Evolutionary conservation across 441 rosid genomes (phyloP), one percentile per base, ranked within the genome.

Genomic region (Aleurites moluccanus): DNA sequence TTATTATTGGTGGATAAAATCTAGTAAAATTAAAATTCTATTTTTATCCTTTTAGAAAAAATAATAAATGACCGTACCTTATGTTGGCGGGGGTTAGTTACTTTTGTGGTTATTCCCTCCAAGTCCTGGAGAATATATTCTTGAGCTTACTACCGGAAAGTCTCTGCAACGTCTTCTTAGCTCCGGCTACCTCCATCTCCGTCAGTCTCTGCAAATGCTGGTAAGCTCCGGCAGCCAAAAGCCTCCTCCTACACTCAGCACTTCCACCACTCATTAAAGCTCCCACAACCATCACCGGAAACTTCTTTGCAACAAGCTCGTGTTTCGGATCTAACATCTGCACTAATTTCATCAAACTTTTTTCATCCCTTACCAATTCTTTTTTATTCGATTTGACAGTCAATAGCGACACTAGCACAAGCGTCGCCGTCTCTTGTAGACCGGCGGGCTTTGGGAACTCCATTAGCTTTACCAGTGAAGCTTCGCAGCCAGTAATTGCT

Each of bases 401-500:
- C 69, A 92, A 76, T 64, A 92, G 69, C 1, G 89, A 80, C 20
- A 84, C 81, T 40, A 83, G 75, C 3, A 92, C 92, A 44, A 78
- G 77, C 6, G 90, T 73, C 42, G 92, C 91, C 38, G 86, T 80
- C 47, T 92, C 97, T 64, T 90, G 92, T 76, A 92, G 47, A 35
- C 94, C 92, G 52, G 81, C 91, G n/a, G 96, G 92, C 86, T 92
- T 92, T 2, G 91, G 89, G 35, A 82, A 84, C 70, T 88, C 94
- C 86, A 89, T 90, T 60, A 92, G 69, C 81, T 82, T 82, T 55
- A 92, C 78, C 78, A 92, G 64, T 23, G 90, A 84, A 23, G 78
- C 69, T 87, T 86, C 77, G 59, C 90, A 90, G 72, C 86, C 83
- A 2, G 86, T 61, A 16, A 92, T 76, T 1, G 96, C 97, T 64